Conservation (phyloP, 1,139 yeast genomes). For the Debaryomyces sp. region DNA sequence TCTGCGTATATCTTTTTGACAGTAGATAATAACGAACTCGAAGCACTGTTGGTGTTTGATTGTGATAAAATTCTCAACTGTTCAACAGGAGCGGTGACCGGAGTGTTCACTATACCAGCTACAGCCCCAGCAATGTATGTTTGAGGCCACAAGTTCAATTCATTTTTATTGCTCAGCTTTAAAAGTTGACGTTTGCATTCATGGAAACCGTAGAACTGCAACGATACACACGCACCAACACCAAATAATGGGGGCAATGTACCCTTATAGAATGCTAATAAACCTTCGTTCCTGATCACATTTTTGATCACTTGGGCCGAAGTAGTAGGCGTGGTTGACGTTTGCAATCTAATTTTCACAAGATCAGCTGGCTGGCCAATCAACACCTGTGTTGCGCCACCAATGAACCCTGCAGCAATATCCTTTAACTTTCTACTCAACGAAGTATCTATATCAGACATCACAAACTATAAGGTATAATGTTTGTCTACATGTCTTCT, state of each 20-base stretch:
- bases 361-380: conserved; percentile 78
- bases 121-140: conserved; percentile 73
- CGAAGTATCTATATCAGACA: conserved; percentile 46
- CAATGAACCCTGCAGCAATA: conserved; percentile 53
- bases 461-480: not conserved
- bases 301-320: conserved; percentile 54
- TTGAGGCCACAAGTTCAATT: conserved; percentile 58
- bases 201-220: conserved; percentile 77
- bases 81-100: conserved; percentile 75
- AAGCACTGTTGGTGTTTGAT: conserved; percentile 46
- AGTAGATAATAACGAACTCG: conserved; percentile 45
- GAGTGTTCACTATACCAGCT: conserved; percentile 78
- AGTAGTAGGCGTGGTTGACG: conserved; percentile 38
- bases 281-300: conserved; percentile 63
- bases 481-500: not conserved
- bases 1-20: conserved; percentile 45
- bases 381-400: conserved; percentile 68
- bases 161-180: conserved; percentile 19
- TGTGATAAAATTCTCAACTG: conserved; percentile 74
- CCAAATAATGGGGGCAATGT: conserved; percentile 52
- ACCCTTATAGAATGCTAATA: conserved; percentile 61
- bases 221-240: conserved; percentile 74
- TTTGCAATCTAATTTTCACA: conserved; percentile 67
- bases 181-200: conserved; percentile 69
- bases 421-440: conserved; percentile 62